Evolutionary conservation across 164 flowering plant genomes (phyloP).

Genomic region (Tinospora cordifolia): DNA sequence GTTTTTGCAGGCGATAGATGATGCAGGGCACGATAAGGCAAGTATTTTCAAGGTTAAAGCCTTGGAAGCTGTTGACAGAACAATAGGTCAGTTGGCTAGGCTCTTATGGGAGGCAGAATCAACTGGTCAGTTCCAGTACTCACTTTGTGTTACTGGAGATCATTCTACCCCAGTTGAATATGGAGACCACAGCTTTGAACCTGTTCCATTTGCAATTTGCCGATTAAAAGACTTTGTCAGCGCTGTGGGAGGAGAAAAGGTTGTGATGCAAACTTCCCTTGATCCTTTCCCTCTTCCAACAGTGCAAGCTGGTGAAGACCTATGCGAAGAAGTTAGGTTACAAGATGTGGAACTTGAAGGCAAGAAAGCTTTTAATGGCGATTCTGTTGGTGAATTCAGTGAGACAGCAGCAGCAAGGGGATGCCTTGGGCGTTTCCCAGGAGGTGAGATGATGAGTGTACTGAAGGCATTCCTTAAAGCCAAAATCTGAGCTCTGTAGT

Average conservation of each 20-base stretch:
- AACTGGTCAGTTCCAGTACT: conserved; percentile 54
- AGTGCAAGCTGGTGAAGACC: conserved; percentile 40
- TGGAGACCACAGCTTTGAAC: conserved; percentile 97
- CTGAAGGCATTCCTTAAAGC: conserved; percentile 52
- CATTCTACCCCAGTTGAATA: conserved; percentile 98
- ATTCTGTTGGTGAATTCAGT: conserved; percentile 53
- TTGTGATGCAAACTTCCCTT: conserved; percentile 39
- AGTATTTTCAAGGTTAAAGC: conserved; percentile 70
- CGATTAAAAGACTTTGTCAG: conserved; percentile 59
- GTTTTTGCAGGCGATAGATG: conserved; percentile 77
- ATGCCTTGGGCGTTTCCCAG: conserved; percentile 87
- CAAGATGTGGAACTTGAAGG: conserved; percentile 14
- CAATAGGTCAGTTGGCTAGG: conserved; percentile 76
- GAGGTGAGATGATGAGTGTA: conserved; percentile 91
- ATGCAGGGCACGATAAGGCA: conserved; percentile 97
- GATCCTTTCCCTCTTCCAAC: conserved; percentile 87
- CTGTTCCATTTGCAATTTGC: conserved; percentile 83
- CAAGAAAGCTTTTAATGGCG: conserved; percentile 45
- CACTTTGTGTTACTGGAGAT: conserved; percentile 83
- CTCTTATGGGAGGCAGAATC: conserved; percentile 79
- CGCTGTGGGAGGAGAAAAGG: conserved; percentile 65
- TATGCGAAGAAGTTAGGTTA: conserved; percentile 16
- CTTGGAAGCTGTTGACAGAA: conserved; percentile 76
- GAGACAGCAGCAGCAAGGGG: conserved; percentile 91
- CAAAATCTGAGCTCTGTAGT: conserved; percentile 9